Conservation (phyloP, 768 basidiomycete species). For the Pholiota molesta region DNA sequence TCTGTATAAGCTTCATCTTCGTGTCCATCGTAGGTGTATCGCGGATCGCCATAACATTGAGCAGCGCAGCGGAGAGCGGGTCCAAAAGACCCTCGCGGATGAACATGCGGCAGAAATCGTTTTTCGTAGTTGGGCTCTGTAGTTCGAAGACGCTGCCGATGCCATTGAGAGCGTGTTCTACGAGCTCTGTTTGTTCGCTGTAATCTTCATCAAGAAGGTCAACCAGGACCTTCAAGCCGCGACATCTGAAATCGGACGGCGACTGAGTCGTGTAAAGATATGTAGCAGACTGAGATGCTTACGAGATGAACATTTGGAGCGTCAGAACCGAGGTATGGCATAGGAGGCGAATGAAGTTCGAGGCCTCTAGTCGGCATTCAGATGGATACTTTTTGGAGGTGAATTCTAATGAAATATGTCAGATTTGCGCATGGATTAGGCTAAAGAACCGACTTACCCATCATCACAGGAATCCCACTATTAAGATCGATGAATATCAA, state of each 20-base stretch:
- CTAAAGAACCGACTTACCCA: conserved; percentile 57
- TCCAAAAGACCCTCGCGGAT: conserved; percentile 94
- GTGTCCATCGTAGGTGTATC: conserved; percentile 69
- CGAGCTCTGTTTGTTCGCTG: conserved; percentile 85
- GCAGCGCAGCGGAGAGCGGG: conserved; percentile 85
- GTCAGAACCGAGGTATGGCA: conserved; percentile 94
- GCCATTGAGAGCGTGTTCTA: conserved; percentile 92
- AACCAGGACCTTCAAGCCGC: conserved; percentile 91
- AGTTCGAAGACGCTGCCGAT: conserved; percentile 96
- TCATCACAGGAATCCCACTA: conserved; percentile 94
- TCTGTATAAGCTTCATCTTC: conserved; percentile 89
- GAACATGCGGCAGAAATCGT: conserved; percentile 99
- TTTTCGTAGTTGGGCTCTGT: conserved; percentile 94
- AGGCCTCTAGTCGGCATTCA: conserved; percentile 94
- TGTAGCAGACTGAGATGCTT: conserved; percentile 35
- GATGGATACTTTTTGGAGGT: conserved; percentile 93
- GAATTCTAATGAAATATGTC: conserved; percentile 57
- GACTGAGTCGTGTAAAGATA: background rate
- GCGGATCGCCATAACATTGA: conserved; percentile 83
- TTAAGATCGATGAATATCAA: background rate
- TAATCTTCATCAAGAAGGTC: conserved; percentile 98
- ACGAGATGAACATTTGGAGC: conserved; percentile 99
- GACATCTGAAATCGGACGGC: conserved; percentile 61
- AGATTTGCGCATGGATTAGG: background rate
- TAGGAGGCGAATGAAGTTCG: conserved; percentile 89